These are phyloP conservation scores for Amborella trichopoda DNA, from an alignment of 164 flowering plant genomes.

Conservation along the genomic window DNA sequence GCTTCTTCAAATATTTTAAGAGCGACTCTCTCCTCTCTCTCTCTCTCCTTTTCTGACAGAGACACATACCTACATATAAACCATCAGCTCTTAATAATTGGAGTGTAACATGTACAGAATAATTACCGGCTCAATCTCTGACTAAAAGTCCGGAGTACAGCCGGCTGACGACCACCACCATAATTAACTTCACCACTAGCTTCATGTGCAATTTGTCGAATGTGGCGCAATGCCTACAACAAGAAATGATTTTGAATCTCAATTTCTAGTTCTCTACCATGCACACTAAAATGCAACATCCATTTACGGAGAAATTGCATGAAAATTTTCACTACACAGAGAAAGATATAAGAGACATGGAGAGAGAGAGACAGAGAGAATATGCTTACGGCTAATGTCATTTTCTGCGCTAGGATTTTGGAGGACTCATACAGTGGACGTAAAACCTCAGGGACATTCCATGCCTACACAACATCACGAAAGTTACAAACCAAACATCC, in stretches of 20 bases:
- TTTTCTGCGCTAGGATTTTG: slow-evolving; percentile 69
- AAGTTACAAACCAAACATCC: no score
- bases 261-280: not conserved
- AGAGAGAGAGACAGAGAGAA: not conserved
- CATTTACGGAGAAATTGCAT: no score
- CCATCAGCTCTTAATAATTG: not conserved
- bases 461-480: slow-evolving; percentile 18
- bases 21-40: no score
- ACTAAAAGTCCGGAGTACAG: slow-evolving; percentile 61
- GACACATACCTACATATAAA: no score
- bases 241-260: not conserved
- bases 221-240: slow-evolving; percentile 56
- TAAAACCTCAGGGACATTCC: slow-evolving; percentile 75
- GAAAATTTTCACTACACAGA: no score
- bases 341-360: not conserved
- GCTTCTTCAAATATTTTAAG: no score
- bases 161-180: slow-evolving; percentile 72
- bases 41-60: no score
- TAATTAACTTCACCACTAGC: slow-evolving; percentile 47
- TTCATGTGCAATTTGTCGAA: slow-evolving; percentile 75
- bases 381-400: slow-evolving; percentile 55
- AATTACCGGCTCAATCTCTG: slow-evolving; percentile 65
- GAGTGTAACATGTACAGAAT: not conserved
- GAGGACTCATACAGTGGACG: slow-evolving; percentile 80
- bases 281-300: not conserved